These are phyloP conservation scores for Hypericum perforatum DNA, from an alignment of 345 rosid species.

Conservation along the genomic window DNA sequence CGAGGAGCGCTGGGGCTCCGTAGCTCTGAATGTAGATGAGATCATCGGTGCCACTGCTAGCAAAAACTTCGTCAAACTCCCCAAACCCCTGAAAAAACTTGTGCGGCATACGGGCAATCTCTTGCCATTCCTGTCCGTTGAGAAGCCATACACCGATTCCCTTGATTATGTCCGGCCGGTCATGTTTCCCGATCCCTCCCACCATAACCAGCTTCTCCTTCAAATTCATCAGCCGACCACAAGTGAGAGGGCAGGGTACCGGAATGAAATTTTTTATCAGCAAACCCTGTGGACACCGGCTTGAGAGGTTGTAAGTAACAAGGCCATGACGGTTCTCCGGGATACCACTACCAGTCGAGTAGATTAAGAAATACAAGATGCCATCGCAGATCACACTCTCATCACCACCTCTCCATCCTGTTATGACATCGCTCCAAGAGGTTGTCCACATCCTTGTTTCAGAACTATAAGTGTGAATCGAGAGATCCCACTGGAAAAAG, in stretches of 20 bases:
- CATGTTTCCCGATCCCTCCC: constrained; percentile 88
- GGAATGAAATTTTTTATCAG: constrained; percentile 44
- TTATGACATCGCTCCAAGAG: constrained; percentile 47
- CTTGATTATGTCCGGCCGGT: constrained; percentile 73
- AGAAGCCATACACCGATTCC: constrained; percentile 92
- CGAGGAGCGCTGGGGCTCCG: constrained; percentile 70
- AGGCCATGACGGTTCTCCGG: constrained; percentile 70
- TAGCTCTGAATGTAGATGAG: constrained; percentile 83
- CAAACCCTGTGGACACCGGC: constrained; percentile 27
- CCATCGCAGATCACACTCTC: constrained; percentile 73
- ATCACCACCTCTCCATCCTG: constrained; percentile 96
- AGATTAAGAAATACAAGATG: constrained; percentile 65
- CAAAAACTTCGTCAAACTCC: constrained; percentile 92
- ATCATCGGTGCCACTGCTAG: constrained; percentile 76
- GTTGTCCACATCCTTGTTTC: constrained; percentile 61
- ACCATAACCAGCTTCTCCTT: constrained; percentile 82
- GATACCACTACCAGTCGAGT: constrained; percentile 49
- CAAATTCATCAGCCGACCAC: constrained; percentile 86
- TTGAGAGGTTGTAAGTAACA: constrained; percentile 40
- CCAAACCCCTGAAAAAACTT: constrained; percentile 86
- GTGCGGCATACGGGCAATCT: constrained; percentile 77
- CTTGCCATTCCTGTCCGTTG: constrained; percentile 60
- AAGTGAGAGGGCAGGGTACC: constrained; percentile 80
- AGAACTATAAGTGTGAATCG: constrained; percentile 59
- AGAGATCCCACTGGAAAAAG: constrained; percentile 67